phyloP scores from a whole-genome alignment of 768 basidiomycete species.

The Tephrocybe rancida region DNA sequence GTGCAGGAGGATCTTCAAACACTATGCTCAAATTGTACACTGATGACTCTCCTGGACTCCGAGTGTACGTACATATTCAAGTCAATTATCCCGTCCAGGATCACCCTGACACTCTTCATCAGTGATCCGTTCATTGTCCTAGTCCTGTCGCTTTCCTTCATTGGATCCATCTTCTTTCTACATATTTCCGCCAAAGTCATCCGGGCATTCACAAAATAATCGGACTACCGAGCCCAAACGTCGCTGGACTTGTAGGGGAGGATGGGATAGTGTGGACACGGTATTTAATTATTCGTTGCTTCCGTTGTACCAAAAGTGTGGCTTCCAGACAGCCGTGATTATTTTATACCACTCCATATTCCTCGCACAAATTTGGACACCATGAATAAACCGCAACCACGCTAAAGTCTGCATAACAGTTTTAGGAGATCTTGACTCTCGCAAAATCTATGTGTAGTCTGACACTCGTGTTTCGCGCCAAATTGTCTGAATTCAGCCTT shows the following conservation, averaged over 20 bases:
- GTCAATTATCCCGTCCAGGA: not conserved
- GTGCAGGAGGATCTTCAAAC: conserved; percentile 94
- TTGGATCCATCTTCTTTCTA: conserved; percentile 98
- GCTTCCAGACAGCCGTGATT: conserved; percentile 30
- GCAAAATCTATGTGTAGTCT: too few species aligned
- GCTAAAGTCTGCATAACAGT: too few species aligned
- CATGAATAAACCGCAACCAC: not conserved
- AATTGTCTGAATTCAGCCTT: not conserved
- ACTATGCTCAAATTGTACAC: conserved; percentile 99
- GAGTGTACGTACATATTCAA: conserved; percentile 73
- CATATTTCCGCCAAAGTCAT: conserved; percentile 96
- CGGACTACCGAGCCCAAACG: conserved; percentile 1
- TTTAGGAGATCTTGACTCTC: too few species aligned
- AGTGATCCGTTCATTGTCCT: conserved; percentile 98
- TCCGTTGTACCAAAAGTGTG: conserved; percentile 39
- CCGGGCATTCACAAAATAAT: conserved; percentile 84
- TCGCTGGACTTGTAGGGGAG: conserved; percentile 8
- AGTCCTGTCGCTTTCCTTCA: conserved; percentile 94
- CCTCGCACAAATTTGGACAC: not conserved
- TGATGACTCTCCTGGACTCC: conserved; percentile 94
- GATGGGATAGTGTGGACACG: conserved; percentile 15
- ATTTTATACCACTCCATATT: conserved; percentile 32
- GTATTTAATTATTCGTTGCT: conserved; percentile 33
- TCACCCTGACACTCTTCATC: conserved; percentile 2
- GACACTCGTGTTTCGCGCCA: not conserved